Base-by-base conservation (phyloP, 768 basidiomycete genomes). In the Exsudoporus frostii region DNA sequence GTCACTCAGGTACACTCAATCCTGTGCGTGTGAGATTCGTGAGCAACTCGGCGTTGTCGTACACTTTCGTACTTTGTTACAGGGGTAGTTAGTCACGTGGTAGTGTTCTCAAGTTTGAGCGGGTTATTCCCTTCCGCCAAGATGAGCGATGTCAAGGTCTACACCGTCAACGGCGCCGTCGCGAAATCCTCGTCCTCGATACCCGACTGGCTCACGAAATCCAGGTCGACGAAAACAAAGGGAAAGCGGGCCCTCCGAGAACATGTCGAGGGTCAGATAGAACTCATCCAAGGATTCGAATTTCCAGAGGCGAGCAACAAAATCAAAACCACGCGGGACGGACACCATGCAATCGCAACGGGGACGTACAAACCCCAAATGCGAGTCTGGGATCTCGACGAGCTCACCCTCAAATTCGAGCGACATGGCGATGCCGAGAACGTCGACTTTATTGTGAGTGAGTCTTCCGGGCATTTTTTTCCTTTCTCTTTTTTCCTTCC, bases 301-400 rank as follows among this genome's bases (percentile, higher is more conserved):
- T 98, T 99, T 61, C 95, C 97, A 8, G 94, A 98, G 68, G 93
- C 95, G 15, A 92, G 91, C 68, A 95, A 92, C 72, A 85, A 84
- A 61, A 80, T 99, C 62, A 93, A 86, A 71, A 88, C 88, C 5
- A 98, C 95, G 3, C 76, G 87, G 36, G 95, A 99, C 69, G 96
- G 97, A 1, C 86, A 88, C 63, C 88, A 95, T 80, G 88, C 84
- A 11, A 81, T 98, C 51, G 96, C 93, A 0, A 98, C 96, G 22
- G 97, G 97, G 24, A 91, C 89, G 4, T 99, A 99, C 74, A 99
- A 99, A 71, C 97, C 97, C 3, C 92, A 97, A 68, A 92, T 98
- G 71, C 81, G 90, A 52, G 92, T 96, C 5, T 99, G 90, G 86
- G 97, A 98, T 70, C 73, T 99, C 36, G 87, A 92, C 68, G 88